Base-by-base conservation (phyloP, 148 eudicot species). In the Vaccinium vitisidaea region DNA sequence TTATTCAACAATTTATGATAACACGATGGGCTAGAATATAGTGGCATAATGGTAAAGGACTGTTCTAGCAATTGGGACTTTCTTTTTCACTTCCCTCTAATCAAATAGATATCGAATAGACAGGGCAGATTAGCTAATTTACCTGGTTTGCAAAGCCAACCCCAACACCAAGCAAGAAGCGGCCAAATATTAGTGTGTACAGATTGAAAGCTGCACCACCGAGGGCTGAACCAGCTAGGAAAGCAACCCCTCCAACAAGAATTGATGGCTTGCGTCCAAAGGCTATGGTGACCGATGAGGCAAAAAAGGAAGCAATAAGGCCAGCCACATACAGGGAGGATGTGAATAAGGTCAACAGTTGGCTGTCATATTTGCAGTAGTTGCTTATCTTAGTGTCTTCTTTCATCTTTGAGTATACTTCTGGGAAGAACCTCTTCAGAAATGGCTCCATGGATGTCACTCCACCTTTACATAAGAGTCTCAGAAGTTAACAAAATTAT, bases 231-330 rank as follows among this genome's bases (percentile, higher is more conserved):
- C 82, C 82, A 5, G 70, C 59, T 23, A 80, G 71, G 82, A 58
- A 56, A 18, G 82, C 52, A 18, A 48, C 30, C 6, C 82, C 71
- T 36, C 70, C 82, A 9, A 27, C 70, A 48, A 80, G 82, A 48
- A 89, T 86, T 2, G 90, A 89, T 43, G 83, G 84, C 80, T 86
- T 89, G 54, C 88, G 90, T 19, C 90, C 90, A 82, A 86, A 89
- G 43, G 81, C 58, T 80, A 75, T 84, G 43, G 86, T 89, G 59
- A 56, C 70, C 1, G 59, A 61, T 10, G 90, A 88, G 75, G 88
- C 87, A n/a, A 89, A 23, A 61, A 89, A 65, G 23, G 90, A 86
- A 55, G 88, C 87, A 82, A 89, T 79, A n/a, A 89, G 86, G 76
- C 90, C 88, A 74, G 90, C 85, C 30, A 89, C 58, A 70, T 84